Base-by-base conservation (phyloP, 23 red algal genomes). In the Porphyridium purpureum region DNA sequence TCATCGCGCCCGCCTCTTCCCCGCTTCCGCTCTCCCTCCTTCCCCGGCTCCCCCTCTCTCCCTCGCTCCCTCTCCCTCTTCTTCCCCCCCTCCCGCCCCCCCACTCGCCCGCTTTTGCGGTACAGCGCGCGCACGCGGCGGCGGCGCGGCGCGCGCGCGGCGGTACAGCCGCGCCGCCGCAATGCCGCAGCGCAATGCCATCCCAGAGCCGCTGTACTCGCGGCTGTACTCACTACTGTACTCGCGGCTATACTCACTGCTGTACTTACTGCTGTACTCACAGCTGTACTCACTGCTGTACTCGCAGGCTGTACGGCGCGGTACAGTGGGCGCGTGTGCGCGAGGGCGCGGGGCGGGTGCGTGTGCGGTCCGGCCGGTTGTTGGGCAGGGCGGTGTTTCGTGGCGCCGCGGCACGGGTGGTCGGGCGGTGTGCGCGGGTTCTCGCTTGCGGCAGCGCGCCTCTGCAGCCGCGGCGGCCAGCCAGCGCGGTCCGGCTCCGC, bases 1-100 rank as follows among this genome's bases (percentile, higher is more conserved):
- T 80, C 75, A 93, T 93, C 1, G 9, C n/a, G n/a, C 1, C 46
- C 53, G 21, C 52, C 21, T 33, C 27, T 33, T 32, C 47, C 44
- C 4, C 70, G 3, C 35, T 26, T 6, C 2, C 57, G 25, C 25
- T 48, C 28, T 21, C 42, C 46, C 1, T 32, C 8, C 9, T 0
- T 48, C 7, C 59, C 21, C 8, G 3, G 42, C 69, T 28, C 20
- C 55, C 20, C 17, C 57, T 33, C 25, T 8, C 55, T 19, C 53
- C 28, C 30, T 19, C 36, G n/a, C 24, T 25, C 0, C 52, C 29
- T 3, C 27, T 3, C 66, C 47, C 15, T 8, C 24, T 24, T 24
- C 2, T n/a, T 35, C 15, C 5, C 1, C 33, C 36, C 24, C 14
- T 54, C 20, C 50, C 21, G 31, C 7, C 9, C 67, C 55, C 35